These are phyloP conservation scores for Pseudognaphalium luteoalbum DNA, from an alignment of 129 eudicot species.

Conservation along the genomic window DNA sequence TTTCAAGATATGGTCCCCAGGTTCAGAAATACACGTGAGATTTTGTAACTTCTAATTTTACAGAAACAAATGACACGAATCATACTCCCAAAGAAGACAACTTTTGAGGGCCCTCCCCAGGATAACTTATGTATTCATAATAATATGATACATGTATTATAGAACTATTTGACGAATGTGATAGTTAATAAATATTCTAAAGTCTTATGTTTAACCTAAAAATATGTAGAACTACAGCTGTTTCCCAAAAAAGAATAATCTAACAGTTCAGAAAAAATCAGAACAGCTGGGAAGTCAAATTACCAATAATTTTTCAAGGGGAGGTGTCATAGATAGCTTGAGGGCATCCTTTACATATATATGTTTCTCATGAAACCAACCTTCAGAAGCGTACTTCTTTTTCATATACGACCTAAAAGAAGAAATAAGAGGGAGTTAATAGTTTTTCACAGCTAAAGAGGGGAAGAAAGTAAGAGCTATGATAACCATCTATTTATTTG, in stretches of 20 bases:
- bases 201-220: constrained; percentile 18
- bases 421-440: constrained; percentile 4
- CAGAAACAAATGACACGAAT: not conserved
- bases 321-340: constrained; percentile 52
- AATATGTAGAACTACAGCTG: not conserved
- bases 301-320: constrained; percentile 75
- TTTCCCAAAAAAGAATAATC: not conserved
- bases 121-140: not conserved
- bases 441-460: not conserved
- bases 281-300: constrained; percentile 21
- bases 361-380: constrained; percentile 60
- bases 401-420: constrained; percentile 59
- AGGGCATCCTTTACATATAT: constrained; percentile 67
- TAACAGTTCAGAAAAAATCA: not conserved
- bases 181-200: not conserved
- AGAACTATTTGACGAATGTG: not conserved
- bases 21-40: not conserved
- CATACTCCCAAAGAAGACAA: constrained; percentile 7
- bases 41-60: not conserved
- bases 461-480: not conserved
- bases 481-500: not conserved
- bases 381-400: constrained; percentile 65
- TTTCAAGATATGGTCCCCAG: not conserved
- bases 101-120: not conserved
- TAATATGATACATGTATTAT: not conserved